Percentiles rank a stretch among this genome's conserved stretches.
Evolutionary conservation across 441 rosid species (phyloP).

Genomic region (Pelargonium australe): DNA sequence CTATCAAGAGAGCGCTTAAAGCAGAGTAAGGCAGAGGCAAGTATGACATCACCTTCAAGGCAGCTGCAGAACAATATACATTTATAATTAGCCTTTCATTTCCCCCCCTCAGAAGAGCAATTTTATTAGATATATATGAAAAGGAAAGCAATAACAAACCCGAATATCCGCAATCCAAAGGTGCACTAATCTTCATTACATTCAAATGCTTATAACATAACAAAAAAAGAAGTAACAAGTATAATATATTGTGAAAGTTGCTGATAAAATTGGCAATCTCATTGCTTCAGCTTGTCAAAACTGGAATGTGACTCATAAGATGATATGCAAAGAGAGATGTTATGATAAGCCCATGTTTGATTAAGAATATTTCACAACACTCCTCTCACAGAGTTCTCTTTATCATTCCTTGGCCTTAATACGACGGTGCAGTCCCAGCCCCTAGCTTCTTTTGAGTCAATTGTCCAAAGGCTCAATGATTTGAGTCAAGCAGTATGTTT

Average conservation of each 20-base stretch:
- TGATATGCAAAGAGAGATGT: not conserved
- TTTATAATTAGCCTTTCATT: not conserved
- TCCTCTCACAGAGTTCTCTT: not conserved
- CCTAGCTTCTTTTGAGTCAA: not conserved
- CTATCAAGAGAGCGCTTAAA: constrained; percentile 40
- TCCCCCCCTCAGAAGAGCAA: not conserved
- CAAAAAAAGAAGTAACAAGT: not conserved
- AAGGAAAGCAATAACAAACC: not conserved
- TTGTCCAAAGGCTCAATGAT: not conserved
- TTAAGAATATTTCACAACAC: not conserved
- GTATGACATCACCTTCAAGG: constrained; percentile 66
- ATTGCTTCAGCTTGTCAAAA: not conserved
- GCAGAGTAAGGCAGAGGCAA: constrained; percentile 75
- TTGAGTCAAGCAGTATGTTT: not conserved
- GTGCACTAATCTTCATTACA: not conserved
- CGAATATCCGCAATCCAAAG: not conserved
- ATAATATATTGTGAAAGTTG: not conserved
- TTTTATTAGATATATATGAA: not conserved
- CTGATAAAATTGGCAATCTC: not conserved
- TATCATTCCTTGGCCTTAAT: not conserved
- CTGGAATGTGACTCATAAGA: constrained; percentile 1
- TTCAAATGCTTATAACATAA: not conserved
- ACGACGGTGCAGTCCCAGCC: no score
- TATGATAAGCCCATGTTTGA: not conserved
- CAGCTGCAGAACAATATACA: constrained; percentile 53